Base-by-base conservation (phyloP, 202 grass and related monocot genomes). In the Schoenoplectus tabernaemontani region DNA sequence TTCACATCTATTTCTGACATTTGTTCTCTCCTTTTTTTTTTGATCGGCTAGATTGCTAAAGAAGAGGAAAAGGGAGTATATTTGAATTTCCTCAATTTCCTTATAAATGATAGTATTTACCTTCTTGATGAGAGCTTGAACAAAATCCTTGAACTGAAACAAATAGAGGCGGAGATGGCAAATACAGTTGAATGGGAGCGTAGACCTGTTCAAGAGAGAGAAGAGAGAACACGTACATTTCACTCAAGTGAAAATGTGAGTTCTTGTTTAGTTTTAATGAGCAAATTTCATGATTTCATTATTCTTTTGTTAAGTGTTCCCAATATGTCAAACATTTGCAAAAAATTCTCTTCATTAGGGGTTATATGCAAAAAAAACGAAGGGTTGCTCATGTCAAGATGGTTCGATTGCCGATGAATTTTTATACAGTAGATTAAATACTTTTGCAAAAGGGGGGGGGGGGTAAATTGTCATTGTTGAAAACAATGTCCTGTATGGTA, bases 51-150 rank as follows among this genome's bases (percentile, higher is more conserved):
- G 91, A 90, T 98, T 70, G 95, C 95, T 61, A 94, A 76, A 85
- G 89, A 92, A 81, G 95, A 94, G 62, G 95, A 94, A 79, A 98
- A 98, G 73, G 95, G 95, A 32, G 89, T 94, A 32, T 98, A 92
- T 81, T 86, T 98, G 80, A 98, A 98, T 81, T 98, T 98, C 85
- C 78, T 98, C 51, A 98, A 98, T 79, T 98, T 98, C 71, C 89
- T 98, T 59, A 90, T 92, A 85, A 98, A 94, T 73, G 95, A 98
- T 87, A 98, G 95, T 82, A 98, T 98, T 34, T 98, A 90, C 88
- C 95, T 98, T 81, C 91, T 98, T 76, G 95, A 98, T 33, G 95
- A 98, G 89, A 98, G 95, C 79, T 92, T 98, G 84, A 98, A 98
- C 76, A 98, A 89, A 87, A 98, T 98, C 80, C 89, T 98, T 0